Evolutionary conservation across 495 filamentous ascomycete species (phyloP).

Genomic region (Sabuloglossum arenarium): DNA sequence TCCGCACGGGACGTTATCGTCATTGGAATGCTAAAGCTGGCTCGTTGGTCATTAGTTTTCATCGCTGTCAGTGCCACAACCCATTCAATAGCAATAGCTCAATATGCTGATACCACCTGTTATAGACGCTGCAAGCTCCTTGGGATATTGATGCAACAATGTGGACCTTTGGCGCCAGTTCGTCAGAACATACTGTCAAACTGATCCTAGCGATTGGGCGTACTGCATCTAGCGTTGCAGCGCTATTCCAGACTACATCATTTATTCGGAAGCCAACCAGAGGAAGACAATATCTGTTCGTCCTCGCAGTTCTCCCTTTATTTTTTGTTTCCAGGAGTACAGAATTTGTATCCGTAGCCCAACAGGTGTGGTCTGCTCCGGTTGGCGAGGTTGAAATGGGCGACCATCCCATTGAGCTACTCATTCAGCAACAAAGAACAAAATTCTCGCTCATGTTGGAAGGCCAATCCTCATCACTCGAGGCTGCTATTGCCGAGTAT

Average conservation of each 20-base stretch:
- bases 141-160: background rate
- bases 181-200: background rate
- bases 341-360: background rate
- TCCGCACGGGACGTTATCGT: background rate
- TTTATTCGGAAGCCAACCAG: background rate
- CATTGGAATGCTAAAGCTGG: background rate
- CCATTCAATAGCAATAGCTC: background rate
- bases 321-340: background rate
- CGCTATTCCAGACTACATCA: background rate
- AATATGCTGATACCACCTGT: background rate
- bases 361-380: background rate
- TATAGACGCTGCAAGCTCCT: background rate
- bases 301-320: background rate
- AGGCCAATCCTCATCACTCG: slow-evolving; percentile 47
- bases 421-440: background rate
- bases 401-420: background rate
- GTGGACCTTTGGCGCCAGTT: background rate
- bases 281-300: background rate
- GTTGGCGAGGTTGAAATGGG: background rate
- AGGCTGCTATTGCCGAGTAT: slow-evolving; percentile 57
- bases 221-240: background rate
- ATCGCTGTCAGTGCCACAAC: background rate
- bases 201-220: background rate
- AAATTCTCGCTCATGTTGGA: slow-evolving; percentile 19
- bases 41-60: background rate